These are phyloP conservation scores for Nitzschia putrida DNA, from an alignment of 108 stramenopile genomes.

Conservation along the genomic window DNA sequence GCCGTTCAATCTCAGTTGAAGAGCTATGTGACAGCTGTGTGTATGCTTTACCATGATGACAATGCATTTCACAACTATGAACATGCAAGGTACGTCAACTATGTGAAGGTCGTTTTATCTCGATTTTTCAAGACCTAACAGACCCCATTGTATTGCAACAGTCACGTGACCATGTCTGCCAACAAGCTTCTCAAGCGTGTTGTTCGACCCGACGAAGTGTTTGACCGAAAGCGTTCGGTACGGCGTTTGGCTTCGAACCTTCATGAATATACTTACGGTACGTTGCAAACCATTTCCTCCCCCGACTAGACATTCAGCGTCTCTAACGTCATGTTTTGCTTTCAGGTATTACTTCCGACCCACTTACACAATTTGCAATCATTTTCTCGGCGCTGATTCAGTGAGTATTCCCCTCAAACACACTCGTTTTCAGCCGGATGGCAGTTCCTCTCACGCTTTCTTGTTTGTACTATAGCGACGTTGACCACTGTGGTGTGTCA, in stretches of 20 bases:
- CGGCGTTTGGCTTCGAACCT: constrained; percentile 21
- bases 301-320: not conserved
- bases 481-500: constrained; percentile 40
- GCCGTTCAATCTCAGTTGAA: constrained; percentile 17
- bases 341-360: constrained; percentile 31
- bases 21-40: constrained; percentile 20
- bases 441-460: not conserved
- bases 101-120: too few species aligned
- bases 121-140: too few species aligned
- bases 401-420: not conserved
- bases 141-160: not conserved
- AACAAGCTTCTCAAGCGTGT: constrained; percentile 36
- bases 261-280: constrained; percentile 18
- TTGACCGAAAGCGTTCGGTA: constrained; percentile 14
- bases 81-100: constrained; percentile 30
- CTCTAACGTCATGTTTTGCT: constrained; percentile 6
- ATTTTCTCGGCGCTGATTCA: constrained; percentile 35
- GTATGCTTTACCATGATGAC: constrained; percentile 31
- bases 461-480: not conserved
- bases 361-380: constrained; percentile 22
- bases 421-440: not conserved
- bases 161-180: constrained; percentile 43
- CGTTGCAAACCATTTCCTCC: not conserved
- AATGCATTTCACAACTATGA: constrained; percentile 52
- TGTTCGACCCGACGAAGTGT: constrained; percentile 33